Evolutionary conservation across 2,329 filamentous ascomycete genomes (phyloP).

Genomic region (Thelonectria discophora): DNA sequence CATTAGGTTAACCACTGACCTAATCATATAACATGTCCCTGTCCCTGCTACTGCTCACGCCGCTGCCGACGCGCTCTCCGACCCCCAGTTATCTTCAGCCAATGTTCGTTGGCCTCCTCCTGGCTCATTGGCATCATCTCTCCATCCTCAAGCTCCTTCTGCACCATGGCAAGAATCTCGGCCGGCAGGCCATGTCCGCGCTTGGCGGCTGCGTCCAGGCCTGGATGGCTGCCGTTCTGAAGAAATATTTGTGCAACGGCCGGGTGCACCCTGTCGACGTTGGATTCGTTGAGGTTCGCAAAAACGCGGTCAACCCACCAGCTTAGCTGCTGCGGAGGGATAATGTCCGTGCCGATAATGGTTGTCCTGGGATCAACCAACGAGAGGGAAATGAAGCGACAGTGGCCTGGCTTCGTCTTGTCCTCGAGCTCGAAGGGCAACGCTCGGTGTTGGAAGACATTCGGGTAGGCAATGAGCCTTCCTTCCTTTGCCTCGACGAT

Average conservation of each 20-base stretch:
- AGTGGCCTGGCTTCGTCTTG: constrained; percentile 57
- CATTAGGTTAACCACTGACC: too few relatives aligned
- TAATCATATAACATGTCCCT: too few relatives aligned
- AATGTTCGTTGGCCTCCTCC: constrained; percentile 29
- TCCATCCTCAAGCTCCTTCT: neutral
- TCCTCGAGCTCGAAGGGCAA: constrained; percentile 58
- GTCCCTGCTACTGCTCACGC: too few relatives aligned
- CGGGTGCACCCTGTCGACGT: neutral
- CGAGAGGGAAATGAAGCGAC: constrained; percentile 62
- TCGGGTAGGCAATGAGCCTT: constrained; percentile 30
- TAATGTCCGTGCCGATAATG: constrained; percentile 46
- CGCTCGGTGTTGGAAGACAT: constrained; percentile 35
- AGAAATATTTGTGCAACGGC: constrained; percentile 12
- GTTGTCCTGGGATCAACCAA: constrained; percentile 60
- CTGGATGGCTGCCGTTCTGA: neutral
- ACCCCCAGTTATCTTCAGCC: constrained; percentile 27
- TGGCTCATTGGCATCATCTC: constrained; percentile 25
- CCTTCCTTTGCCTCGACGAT: constrained; percentile 33
- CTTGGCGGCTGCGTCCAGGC: constrained; percentile 6
- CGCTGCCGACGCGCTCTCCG: neutral
- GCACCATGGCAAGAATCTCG: constrained; percentile 28
- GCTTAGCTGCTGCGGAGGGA: constrained; percentile 45
- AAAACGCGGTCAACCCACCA: constrained; percentile 42
- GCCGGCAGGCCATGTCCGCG: neutral
- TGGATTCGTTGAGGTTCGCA: neutral